These are phyloP conservation scores for Mucor racemosus DNA, from an alignment of 371 early-diverging fungal genomes.

Conservation along the genomic window DNA sequence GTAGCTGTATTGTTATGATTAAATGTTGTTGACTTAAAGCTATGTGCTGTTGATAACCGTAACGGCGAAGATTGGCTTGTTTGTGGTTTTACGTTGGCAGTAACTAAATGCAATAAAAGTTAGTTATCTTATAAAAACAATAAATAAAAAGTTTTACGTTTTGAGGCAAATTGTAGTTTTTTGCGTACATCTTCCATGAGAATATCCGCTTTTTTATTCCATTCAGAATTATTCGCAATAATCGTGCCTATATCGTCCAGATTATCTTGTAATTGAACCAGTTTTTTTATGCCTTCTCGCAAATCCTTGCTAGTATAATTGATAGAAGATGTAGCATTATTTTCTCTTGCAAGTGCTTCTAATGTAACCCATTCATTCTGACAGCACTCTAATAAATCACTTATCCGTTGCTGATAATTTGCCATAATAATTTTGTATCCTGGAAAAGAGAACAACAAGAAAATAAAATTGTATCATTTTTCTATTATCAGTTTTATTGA, in stretches of 20 bases:
- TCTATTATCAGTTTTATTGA: background rate
- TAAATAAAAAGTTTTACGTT: constrained; percentile 18
- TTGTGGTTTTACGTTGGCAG: constrained; percentile 18
- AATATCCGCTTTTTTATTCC: constrained; percentile 29
- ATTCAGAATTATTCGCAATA: constrained; percentile 22
- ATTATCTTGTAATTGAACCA: constrained; percentile 35
- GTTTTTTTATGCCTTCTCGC: constrained; percentile 31
- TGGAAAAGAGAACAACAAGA: background rate
- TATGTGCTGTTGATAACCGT: constrained; percentile 8
- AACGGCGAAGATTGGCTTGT: constrained; percentile 30
- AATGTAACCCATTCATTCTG: constrained; percentile 27
- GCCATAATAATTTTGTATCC: constrained; percentile 10
- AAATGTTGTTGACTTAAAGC: background rate
- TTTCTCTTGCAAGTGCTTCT: constrained; percentile 17
- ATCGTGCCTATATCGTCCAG: constrained; percentile 26
- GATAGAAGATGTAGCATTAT: constrained; percentile 15
- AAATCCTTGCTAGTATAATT: constrained; percentile 21
- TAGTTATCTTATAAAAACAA: background rate
- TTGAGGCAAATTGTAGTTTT: constrained; percentile 25
- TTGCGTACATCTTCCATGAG: constrained; percentile 33
- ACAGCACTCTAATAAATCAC: constrained; percentile 19
- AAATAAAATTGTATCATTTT: background rate
- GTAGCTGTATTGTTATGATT: background rate
- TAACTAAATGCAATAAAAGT: constrained; percentile 12
- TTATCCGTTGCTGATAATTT: constrained; percentile 24